Evolutionary conservation across 495 filamentous ascomycete species (phyloP).

Genomic region (Amniculicola lignicola): DNA sequence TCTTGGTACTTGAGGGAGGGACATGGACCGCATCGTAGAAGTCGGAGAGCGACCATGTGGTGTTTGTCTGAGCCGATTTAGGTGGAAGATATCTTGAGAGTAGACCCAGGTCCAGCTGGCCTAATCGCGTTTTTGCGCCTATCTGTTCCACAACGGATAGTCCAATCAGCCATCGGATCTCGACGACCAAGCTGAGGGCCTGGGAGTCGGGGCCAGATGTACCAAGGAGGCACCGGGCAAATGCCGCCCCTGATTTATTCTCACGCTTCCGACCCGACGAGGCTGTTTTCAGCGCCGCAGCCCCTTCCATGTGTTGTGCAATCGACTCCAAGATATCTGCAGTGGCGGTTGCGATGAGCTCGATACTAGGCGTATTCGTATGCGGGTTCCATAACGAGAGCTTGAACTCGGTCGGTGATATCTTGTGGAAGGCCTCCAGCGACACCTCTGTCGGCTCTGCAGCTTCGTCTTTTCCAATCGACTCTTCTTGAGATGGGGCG

Average conservation of each 20-base stretch:
- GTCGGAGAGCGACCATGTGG: conserved; percentile 45
- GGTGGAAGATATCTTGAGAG: conserved; percentile 22
- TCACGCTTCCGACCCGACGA: conserved; percentile 3
- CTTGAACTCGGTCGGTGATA: neutral
- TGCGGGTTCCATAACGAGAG: conserved; percentile 11
- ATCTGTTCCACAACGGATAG: conserved; percentile 15
- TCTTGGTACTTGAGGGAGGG: conserved; percentile 43
- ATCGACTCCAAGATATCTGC: conserved; percentile 10
- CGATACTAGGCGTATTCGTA: conserved; percentile 1
- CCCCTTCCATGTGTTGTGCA: conserved; percentile 9
- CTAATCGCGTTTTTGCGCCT: neutral
- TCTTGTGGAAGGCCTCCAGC: conserved; percentile 13
- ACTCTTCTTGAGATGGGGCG: neutral
- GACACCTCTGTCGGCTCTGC: conserved; percentile 7
- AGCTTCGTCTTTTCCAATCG: neutral
- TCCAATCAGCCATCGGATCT: conserved; percentile 24
- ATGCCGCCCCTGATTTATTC: neutral
- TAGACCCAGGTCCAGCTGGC: conserved; percentile 12
- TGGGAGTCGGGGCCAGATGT: neutral
- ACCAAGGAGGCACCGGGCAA: conserved; percentile 12
- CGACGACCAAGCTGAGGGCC: neutral
- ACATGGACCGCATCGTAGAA: conserved; percentile 67
- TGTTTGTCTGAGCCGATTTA: neutral
- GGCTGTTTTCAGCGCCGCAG: conserved; percentile 2
- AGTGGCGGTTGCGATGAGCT: conserved; percentile 3